A percentile compares a stretch with the other conserved stretches of the same genome.
phyloP scores from a whole-genome alignment of 495 filamentous ascomycete genomes.

The Podospora tetraspora region DNA sequence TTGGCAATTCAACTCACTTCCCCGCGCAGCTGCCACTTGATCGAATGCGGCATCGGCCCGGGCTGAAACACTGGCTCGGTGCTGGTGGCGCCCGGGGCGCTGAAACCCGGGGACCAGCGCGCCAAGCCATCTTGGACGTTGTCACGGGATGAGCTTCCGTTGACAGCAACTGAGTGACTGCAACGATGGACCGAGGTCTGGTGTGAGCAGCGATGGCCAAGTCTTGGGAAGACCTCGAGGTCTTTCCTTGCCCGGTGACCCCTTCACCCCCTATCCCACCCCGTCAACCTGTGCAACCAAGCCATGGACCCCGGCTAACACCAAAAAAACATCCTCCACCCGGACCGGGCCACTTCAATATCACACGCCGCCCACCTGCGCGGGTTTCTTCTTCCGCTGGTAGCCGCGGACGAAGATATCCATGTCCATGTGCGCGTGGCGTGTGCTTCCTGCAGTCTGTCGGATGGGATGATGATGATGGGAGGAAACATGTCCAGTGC shows the following conservation, averaged over 20 bases:
- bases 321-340: background rate
- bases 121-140: background rate
- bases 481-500: background rate
- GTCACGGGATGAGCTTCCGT: background rate
- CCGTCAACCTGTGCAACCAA: background rate
- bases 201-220: too few relatives aligned
- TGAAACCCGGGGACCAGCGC: background rate
- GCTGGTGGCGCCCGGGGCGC: conserved; percentile 19
- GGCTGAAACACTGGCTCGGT: conserved; percentile 20
- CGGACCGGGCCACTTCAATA: background rate
- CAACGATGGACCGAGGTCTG: too few relatives aligned
- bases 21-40: background rate
- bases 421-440: background rate
- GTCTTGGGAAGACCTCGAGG: too few relatives aligned
- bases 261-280: background rate
- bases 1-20: background rate
- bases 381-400: background rate
- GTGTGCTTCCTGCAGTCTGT: too few relatives aligned
- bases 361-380: background rate
- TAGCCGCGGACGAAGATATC: background rate
- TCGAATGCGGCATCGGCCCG: background rate
- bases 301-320: background rate
- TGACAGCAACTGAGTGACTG: too few relatives aligned
- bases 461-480: too few relatives aligned
- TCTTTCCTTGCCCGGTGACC: background rate